phyloP scores from a whole-genome alignment of 768 basidiomycete species.

The Boletus bicolor region DNA sequence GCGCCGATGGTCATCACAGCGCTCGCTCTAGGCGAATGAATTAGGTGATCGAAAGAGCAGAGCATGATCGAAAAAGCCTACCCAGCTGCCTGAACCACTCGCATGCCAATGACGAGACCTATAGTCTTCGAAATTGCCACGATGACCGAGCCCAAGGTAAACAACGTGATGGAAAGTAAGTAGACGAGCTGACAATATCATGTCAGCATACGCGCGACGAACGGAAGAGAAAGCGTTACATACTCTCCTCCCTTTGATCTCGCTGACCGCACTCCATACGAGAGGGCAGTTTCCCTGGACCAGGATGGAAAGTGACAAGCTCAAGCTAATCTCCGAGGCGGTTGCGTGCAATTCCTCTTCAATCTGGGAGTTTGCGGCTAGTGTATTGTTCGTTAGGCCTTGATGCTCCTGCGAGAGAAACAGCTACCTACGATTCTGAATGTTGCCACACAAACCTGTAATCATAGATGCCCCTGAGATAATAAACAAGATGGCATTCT shows the following conservation, averaged over 20 bases:
- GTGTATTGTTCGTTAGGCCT: neutral
- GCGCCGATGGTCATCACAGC: constrained; percentile 68
- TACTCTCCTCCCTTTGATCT: constrained; percentile 74
- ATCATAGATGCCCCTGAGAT: constrained; percentile 31
- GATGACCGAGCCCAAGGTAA: constrained; percentile 53
- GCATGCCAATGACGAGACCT: constrained; percentile 60
- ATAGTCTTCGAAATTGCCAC: constrained; percentile 58
- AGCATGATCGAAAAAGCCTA: constrained; percentile 23
- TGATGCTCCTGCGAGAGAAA: neutral
- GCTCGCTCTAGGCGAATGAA: constrained; percentile 43
- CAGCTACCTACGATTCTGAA: constrained; percentile 28
- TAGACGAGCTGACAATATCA: constrained; percentile 46
- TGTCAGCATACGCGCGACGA: neutral
- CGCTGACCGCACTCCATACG: constrained; percentile 32
- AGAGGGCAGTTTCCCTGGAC: constrained; percentile 55
- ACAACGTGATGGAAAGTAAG: constrained; percentile 48
- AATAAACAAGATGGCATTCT: constrained; percentile 23
- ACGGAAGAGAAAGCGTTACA: constrained; percentile 3
- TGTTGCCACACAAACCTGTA: constrained; percentile 25
- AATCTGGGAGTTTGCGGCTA: constrained; percentile 69
- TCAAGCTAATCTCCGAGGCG: constrained; percentile 60
- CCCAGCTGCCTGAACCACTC: constrained; percentile 64
- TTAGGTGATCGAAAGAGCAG: neutral
- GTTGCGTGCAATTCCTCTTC: constrained; percentile 60
- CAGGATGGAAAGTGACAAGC: constrained; percentile 68